phyloP scores from a whole-genome alignment of 2,329 filamentous ascomycete genomes.

The Cryphonectria parasitica region DNA sequence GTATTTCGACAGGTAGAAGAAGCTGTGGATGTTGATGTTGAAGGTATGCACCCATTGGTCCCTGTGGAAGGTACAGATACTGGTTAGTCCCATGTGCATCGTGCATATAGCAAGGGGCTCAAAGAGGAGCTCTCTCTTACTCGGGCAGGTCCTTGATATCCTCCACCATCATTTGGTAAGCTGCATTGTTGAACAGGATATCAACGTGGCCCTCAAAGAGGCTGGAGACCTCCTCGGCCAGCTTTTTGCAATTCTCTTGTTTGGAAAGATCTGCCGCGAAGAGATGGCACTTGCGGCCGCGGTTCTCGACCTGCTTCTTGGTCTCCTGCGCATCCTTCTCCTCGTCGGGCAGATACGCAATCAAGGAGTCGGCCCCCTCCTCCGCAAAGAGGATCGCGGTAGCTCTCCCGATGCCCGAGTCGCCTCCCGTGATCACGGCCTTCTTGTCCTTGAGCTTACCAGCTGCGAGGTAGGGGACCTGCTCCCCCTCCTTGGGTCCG shows the following conservation, averaged over 20 bases:
- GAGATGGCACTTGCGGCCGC: constrained; percentile 68
- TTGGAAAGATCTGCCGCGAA: constrained; percentile 67
- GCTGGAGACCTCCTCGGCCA: constrained; percentile 68
- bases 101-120: neutral
- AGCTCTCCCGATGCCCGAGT: constrained; percentile 78
- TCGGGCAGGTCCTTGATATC: constrained; percentile 74
- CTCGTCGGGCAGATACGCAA: constrained; percentile 76
- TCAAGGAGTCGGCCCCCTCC: constrained; percentile 76
- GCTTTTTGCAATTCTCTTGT: constrained; percentile 69
- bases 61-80: constrained; percentile 40
- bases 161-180: constrained; percentile 73
- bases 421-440: constrained; percentile 80
- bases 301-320: constrained; percentile 68
- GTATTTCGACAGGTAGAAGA: constrained; percentile 82
- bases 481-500: constrained; percentile 60
- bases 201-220: constrained; percentile 68
- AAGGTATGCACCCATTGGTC: constrained; percentile 83
- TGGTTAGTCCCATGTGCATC: neutral
- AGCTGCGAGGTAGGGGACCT: constrained; percentile 72
- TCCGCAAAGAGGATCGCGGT: constrained; percentile 78
- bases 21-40: constrained; percentile 80
- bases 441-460: constrained; percentile 76
- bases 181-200: constrained; percentile 75
- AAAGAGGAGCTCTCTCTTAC: constrained; percentile 44
- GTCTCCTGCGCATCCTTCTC: constrained; percentile 77